Evolutionary conservation across 768 basidiomycete genomes (phyloP).

Genomic region (Pleurotus tuoliensis): DNA sequence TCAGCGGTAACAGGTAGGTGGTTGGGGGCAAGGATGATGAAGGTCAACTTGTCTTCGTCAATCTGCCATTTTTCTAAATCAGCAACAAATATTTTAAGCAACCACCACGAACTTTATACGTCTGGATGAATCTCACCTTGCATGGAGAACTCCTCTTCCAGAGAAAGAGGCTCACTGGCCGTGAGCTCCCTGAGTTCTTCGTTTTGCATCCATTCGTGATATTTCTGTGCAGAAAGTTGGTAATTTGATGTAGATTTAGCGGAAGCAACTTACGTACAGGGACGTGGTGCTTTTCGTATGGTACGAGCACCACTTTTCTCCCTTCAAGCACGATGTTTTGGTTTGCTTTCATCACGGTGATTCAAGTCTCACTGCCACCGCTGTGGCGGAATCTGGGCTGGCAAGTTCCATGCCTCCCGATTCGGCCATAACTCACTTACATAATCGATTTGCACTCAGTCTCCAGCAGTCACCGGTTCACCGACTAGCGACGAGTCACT

Average conservation of each 20-base stretch:
- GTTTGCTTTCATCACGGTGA: conserved; percentile 58
- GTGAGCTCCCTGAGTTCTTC: conserved; percentile 70
- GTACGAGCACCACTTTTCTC: conserved; percentile 68
- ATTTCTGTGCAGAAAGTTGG: conserved; percentile 46
- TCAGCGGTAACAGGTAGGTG: conserved; percentile 4
- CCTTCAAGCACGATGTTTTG: conserved; percentile 63
- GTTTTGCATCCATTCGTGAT: conserved; percentile 86
- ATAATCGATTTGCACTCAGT: no score
- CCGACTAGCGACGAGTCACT: no score
- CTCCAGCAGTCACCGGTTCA: no score
- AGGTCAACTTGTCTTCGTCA: conserved; percentile 89
- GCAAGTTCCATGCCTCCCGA: no score
- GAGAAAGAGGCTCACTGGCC: conserved; percentile 77
- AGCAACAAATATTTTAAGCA: background rate
- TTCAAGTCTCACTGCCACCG: no score
- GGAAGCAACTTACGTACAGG: conserved; percentile 25
- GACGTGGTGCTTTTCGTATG: conserved; percentile 64
- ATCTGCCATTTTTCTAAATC: conserved; percentile 68
- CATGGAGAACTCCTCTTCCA: conserved; percentile 87
- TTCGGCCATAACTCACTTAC: no score
- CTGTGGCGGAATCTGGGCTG: no score
- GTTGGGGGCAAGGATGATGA: conserved; percentile 66
- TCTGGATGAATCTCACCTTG: conserved; percentile 49
- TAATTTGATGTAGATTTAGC: background rate
- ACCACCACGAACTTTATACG: background rate